Base-by-base conservation (phyloP, 2,329 filamentous ascomycete species). In the Penicillium sp. region DNA sequence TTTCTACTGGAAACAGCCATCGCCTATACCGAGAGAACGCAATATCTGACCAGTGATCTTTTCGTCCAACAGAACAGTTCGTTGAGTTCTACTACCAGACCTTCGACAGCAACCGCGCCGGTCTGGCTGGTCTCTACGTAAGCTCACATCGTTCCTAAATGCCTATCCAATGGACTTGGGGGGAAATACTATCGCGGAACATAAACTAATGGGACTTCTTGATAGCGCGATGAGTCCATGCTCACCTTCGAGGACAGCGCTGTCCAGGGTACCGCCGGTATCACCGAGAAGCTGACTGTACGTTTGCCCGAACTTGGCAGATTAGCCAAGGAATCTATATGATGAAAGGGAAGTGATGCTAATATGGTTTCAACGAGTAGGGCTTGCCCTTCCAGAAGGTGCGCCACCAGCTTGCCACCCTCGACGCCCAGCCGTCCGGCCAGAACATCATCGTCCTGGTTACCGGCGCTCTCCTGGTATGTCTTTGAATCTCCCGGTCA, bases 1-100 rank as follows among this genome's bases (percentile, higher is more conserved):
- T n/a, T 22, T 19, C n/a, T n/a, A 28, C 35, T 28, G 38, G 22
- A 28, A 40, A 56, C 50, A 19, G 37, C 50, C 28, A 58, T 28
- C 8, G 33, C 33, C 56, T 22, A 28, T 12, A 47, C 38, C 45
- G 26, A 40, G 37, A 13, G 50, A 56, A 38, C 51, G 9, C 19
- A 24, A 35, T 38, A 45, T 47, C 73, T 74, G 55, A 75, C 62
- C 10, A 38, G 9, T 58, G 37, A 59, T 33, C 1, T 30, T 24
- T 30, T 26, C 44, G 69, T 71, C 61, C 26, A 62, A 73, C 75
- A 97, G 93, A 89, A 78, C 87, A 96, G 81, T 97, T 98, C 81
- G 89, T 94, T 69, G 76, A 89, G 64, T 94, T 90, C 84, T 98
- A 97, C 88, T 97, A 97, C 86, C 84, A 89, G 74, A 89, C 88